These are phyloP conservation scores for Trichoderma sp. DNA, from an alignment of 2,329 filamentous ascomycete species.

Conservation along the genomic window DNA sequence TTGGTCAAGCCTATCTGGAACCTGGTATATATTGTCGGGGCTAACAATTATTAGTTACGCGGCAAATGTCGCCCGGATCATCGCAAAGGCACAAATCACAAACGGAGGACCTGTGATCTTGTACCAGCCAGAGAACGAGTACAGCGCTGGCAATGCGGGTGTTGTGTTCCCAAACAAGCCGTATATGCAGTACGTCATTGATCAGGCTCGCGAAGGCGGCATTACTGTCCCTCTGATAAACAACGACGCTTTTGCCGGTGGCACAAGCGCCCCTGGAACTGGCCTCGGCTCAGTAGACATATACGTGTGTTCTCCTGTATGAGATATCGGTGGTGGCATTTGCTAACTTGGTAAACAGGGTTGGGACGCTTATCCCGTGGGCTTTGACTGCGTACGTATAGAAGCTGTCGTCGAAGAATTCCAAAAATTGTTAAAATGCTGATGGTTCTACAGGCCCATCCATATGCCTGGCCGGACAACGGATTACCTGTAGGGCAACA, in stretches of 20 bases:
- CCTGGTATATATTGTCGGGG: background rate
- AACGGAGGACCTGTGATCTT: constrained; percentile 81
- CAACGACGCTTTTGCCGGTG: constrained; percentile 68
- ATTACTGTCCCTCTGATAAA: constrained; percentile 75
- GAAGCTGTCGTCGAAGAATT: background rate
- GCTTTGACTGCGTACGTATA: constrained; percentile 48
- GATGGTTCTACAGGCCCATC: constrained; percentile 38
- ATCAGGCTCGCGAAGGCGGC: constrained; percentile 69
- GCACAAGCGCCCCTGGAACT: constrained; percentile 67
- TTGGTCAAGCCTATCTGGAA: constrained; percentile 36
- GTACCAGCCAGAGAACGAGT: constrained; percentile 83
- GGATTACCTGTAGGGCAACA: constrained; percentile 58
- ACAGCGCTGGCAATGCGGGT: constrained; percentile 54
- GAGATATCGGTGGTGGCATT: background rate
- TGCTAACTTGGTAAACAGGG: constrained; percentile 31
- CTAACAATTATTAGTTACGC: constrained; percentile 54
- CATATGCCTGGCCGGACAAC: constrained; percentile 60
- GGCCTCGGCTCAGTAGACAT: constrained; percentile 60
- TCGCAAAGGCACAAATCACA: constrained; percentile 78
- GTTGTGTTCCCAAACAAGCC: constrained; percentile 64
- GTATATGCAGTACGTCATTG: constrained; percentile 72
- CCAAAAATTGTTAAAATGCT: background rate
- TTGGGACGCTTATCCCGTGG: constrained; percentile 48
- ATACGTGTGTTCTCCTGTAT: constrained; percentile 46
- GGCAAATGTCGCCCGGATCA: constrained; percentile 62